phyloP scores from a whole-genome alignment of 1,284 basidiomycete genomes.

The Athelia sp. region DNA sequence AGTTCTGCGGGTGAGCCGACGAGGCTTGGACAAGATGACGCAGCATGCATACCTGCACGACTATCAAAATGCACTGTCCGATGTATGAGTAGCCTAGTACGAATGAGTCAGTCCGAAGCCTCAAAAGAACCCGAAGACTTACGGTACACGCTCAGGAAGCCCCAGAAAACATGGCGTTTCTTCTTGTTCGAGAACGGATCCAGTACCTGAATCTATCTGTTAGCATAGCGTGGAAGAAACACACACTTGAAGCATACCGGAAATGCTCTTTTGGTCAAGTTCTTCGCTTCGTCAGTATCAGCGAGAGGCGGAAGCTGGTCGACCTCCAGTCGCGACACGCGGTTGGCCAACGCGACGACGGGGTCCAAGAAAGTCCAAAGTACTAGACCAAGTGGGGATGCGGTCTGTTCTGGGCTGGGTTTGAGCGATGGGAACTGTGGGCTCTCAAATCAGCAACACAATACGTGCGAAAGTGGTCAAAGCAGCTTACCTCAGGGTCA shows the following conservation, averaged over 20 bases:
- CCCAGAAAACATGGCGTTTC: not conserved
- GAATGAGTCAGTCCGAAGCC: too few species aligned
- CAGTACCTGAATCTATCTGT: not conserved
- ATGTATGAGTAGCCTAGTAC: too few species aligned
- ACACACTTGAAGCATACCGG: not conserved
- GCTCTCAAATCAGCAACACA: not conserved
- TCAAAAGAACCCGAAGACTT: too few species aligned
- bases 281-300: not conserved
- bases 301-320: not conserved
- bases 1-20: not conserved
- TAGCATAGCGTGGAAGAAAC: not conserved
- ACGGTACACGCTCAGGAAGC: not conserved
- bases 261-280: not conserved
- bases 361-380: slow-evolving; percentile 34
- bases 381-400: slow-evolving; percentile 22
- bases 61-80: too few species aligned
- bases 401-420: not conserved
- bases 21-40: too few species aligned
- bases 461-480: not conserved
- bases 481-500: not conserved
- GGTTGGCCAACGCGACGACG: slow-evolving; percentile 20
- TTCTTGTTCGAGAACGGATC: not conserved
- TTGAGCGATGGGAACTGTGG: not conserved
- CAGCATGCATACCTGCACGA: too few species aligned
- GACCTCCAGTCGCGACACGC: slow-evolving; percentile 1